phyloP scores from a whole-genome alignment of 805 yeast genomes.

The Barnettozyma wickerhamii region DNA sequence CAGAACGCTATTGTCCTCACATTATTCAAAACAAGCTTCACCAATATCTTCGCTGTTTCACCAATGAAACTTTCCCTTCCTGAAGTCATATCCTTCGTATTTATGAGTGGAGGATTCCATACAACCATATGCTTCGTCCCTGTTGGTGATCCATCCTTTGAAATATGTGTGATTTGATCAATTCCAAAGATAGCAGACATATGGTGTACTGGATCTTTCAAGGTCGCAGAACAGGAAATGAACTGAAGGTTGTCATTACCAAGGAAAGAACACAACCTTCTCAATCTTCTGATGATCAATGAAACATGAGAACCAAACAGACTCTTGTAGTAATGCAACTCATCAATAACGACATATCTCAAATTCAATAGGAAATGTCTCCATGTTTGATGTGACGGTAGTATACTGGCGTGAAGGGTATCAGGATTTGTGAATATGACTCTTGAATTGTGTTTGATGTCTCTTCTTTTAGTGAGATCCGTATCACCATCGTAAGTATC shows the following conservation, averaged over 20 bases:
- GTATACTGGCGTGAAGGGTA: conserved; percentile 77
- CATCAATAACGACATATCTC: conserved; percentile 75
- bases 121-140: conserved; percentile 71
- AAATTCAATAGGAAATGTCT: conserved; percentile 57
- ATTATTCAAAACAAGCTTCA: conserved; percentile 56
- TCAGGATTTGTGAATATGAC: conserved; percentile 95
- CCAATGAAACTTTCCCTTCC: conserved; percentile 68
- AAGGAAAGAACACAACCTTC: conserved; percentile 53
- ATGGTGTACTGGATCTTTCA: conserved; percentile 67
- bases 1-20: conserved; percentile 89
- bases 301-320: conserved; percentile 93
- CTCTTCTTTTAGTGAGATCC: conserved; percentile 45
- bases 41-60: conserved; percentile 73
- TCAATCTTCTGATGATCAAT: conserved; percentile 71
- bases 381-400: conserved; percentile 81
- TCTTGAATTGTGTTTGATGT: conserved; percentile 59
- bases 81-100: conserved; percentile 48
- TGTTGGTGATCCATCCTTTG: conserved; percentile 84
- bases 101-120: conserved; percentile 80
- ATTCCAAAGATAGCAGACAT: conserved; percentile 75
- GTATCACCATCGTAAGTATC: conserved; percentile 97
- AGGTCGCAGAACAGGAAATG: conserved; percentile 93
- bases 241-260: conserved; percentile 57
- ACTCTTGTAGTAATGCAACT: conserved; percentile 84
- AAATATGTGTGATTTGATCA: conserved; percentile 50